Conservation (phyloP, 2,329 filamentous ascomycete species). For the Penicillium capsulatum region DNA sequence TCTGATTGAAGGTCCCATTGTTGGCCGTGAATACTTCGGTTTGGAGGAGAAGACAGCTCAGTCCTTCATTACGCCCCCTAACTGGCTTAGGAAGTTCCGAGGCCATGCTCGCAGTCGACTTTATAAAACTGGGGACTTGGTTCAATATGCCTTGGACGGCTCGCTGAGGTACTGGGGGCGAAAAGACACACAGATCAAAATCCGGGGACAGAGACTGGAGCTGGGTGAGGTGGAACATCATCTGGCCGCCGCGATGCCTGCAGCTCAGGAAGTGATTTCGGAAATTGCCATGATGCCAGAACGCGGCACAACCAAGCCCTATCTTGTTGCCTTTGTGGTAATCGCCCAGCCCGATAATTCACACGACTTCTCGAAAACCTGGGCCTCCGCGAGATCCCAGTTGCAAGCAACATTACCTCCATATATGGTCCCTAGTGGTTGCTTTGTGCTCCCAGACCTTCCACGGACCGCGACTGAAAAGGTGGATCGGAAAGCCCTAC, state of each 20-base stretch:
- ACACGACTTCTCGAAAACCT: neutral
- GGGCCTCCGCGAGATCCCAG: neutral
- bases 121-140: neutral
- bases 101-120: too few relatives aligned
- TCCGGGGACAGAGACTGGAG: neutral
- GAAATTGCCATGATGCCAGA: neutral
- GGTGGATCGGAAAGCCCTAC: neutral
- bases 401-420: neutral
- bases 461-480: neutral
- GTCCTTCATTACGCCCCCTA: too few relatives aligned
- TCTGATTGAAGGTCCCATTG: too few relatives aligned
- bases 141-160: neutral
- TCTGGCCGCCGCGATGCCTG: neutral
- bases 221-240: neutral
- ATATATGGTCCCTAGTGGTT: neutral
- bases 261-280: neutral
- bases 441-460: neutral
- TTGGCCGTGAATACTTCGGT: too few relatives aligned
- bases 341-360: too few relatives aligned
- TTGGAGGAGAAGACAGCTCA: too few relatives aligned
- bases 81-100: too few relatives aligned
- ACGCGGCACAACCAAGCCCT: neutral
- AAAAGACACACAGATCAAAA: neutral
- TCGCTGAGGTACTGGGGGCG: neutral
- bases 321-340: neutral